Evolutionary conservation across 2,329 filamentous ascomycete species (phyloP), one percentile per base, ranked within the genome.

Genomic region (Colletotrichum spinosum): DNA sequence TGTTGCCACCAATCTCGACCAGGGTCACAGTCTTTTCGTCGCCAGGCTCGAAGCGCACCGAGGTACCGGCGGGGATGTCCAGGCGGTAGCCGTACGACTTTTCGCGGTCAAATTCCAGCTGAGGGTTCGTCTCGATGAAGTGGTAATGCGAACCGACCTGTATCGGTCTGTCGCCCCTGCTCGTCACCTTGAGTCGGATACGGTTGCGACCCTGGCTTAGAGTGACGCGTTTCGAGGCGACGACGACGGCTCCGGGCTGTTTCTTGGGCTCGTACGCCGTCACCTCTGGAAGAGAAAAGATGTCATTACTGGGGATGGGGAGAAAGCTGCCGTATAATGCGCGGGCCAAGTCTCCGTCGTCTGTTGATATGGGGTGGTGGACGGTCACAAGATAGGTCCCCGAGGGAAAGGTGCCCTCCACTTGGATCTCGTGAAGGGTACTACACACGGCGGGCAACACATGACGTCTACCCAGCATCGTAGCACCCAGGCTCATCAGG

Each of bases 61-160:
- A 97, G 1, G 94, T 97, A 41, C 95, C 95, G 0, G 95, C 94
- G 2, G 95, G 84, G 63, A 98, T 96, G 74, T 98, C 94, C 12
- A 98, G 85, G 10, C 94, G 87, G 79, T 88, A 97, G 6, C 95
- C 95, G 73, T 96, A 96, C 1, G 94, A 88, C 70, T 88, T 88
- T 54, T 88, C 81, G 34, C 95, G 92, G 78, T 98, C 95, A 76
- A 98, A 98, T 67, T 92, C 88, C 55, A 98, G 85, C 76, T 92
- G 88, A 0, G 94, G 92, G 78, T 98, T 98, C n/a, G 90, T 91
- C 81, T 98, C 95, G 73, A 97, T 88, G 76, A 98, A 97, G 79
- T 97, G 95, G 77, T 97, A 98, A 79, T 98, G 95, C 38, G 93
- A 97, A 38, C 95, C 95, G 65, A 94, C 91, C 83, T 97, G 94